phyloP scores from a whole-genome alignment of 2,329 filamentous ascomycete genomes.

The Beauveria asiatica region DNA sequence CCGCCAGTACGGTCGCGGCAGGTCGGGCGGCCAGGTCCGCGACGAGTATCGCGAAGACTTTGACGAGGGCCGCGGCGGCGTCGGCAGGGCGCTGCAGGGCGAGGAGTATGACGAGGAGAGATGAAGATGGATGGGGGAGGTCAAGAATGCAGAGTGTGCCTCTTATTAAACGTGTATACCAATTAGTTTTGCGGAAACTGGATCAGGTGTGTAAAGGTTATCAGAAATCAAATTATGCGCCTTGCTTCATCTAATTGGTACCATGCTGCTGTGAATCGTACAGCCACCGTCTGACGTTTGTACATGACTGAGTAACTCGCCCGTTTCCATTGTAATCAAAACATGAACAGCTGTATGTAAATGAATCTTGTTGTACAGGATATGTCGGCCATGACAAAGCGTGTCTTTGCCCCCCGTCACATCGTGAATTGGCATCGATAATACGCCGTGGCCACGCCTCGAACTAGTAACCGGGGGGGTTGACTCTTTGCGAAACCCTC shows the following conservation, averaged over 20 bases:
- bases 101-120: constrained; percentile 39
- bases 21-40: constrained; percentile 91
- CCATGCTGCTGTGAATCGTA: constrained; percentile 6
- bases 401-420: not conserved
- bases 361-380: constrained; percentile 9
- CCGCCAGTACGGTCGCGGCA: constrained; percentile 88
- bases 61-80: constrained; percentile 86
- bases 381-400: not conserved
- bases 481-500: constrained; percentile 84
- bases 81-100: constrained; percentile 64
- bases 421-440: constrained; percentile 1
- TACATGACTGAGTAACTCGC: not conserved
- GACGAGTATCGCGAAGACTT: constrained; percentile 98
- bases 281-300: constrained; percentile 5
- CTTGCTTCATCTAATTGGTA: constrained; percentile 10
- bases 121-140: not conserved
- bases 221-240: constrained; percentile 7
- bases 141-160: not conserved
- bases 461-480: constrained; percentile 81
- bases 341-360: not conserved
- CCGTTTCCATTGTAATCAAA: not conserved
- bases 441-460: not conserved
- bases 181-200: not conserved
- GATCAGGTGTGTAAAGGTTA: not conserved
- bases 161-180: not conserved